phyloP scores from a whole-genome alignment of 2,329 filamentous ascomycete species.

The Xylaria arbuscula region DNA sequence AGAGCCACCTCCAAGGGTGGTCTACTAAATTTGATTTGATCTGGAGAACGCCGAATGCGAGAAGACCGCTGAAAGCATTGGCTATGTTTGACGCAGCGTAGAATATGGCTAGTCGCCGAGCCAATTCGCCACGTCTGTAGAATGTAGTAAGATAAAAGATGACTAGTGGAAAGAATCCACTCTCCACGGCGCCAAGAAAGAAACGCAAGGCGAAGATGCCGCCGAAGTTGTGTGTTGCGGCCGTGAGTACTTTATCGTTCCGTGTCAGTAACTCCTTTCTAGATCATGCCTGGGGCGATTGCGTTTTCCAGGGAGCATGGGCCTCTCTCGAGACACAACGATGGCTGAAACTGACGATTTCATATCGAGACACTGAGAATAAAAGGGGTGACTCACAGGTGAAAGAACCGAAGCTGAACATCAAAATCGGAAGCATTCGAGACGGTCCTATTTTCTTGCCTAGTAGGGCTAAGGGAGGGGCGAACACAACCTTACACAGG shows the following conservation, averaged over 20 bases:
- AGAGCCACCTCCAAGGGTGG: constrained; percentile 61
- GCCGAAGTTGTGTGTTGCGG: constrained; percentile 68
- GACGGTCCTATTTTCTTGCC: constrained; percentile 76
- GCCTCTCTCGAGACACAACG: not conserved
- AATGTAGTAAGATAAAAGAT: constrained; percentile 69
- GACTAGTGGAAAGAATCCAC: constrained; percentile 76
- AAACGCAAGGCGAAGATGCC: constrained; percentile 75
- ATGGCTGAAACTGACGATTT: not conserved
- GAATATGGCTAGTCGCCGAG: constrained; percentile 76
- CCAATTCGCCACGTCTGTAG: constrained; percentile 77
- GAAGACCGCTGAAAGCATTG: constrained; percentile 63
- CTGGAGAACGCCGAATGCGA: constrained; percentile 62
- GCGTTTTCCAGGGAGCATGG: not conserved
- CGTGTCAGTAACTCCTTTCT: constrained; percentile 70
- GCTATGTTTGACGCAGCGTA: constrained; percentile 82
- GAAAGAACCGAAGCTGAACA: constrained; percentile 74
- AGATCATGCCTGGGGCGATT: not conserved
- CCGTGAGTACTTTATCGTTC: constrained; percentile 58
- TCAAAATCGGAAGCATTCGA: constrained; percentile 70
- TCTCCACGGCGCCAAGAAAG: constrained; percentile 76
- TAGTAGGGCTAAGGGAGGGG: constrained; percentile 71
- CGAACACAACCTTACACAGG: constrained; percentile 65
- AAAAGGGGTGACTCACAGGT: constrained; percentile 54
- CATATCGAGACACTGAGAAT: not conserved
- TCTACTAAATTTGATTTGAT: constrained; percentile 54